A percentile compares a stretch with the other conserved stretches of the same genome.
Evolutionary conservation across 139 green algal species (phyloP).

Genomic region (Picochlorum sp.): DNA sequence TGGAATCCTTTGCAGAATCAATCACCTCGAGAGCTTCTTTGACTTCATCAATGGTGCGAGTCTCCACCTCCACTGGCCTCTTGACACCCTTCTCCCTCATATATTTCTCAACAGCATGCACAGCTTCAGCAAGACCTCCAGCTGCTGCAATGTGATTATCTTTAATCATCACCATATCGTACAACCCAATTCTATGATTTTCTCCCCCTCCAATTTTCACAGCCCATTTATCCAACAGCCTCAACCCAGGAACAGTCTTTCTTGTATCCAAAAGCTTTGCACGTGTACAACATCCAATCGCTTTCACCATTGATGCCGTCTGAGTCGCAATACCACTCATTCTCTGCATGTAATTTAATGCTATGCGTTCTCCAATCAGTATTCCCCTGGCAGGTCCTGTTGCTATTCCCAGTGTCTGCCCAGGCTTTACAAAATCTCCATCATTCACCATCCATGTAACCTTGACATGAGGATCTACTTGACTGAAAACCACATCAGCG

Average conservation of each 20-base stretch:
- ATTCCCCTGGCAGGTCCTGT: slow-evolving; percentile 69
- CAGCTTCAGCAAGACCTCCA: slow-evolving; percentile 70
- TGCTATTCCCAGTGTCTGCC: slow-evolving; percentile 55
- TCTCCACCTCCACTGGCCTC: slow-evolving; percentile 82
- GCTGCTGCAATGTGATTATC: slow-evolving; percentile 98
- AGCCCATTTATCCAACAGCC: slow-evolving; percentile 97
- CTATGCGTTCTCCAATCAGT: slow-evolving; percentile 85
- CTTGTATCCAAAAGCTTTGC: slow-evolving; percentile 81
- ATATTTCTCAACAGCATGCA: slow-evolving; percentile 47
- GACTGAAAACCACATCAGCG: slow-evolving; percentile 65
- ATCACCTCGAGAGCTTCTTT: slow-evolving; percentile 59
- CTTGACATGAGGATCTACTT: slow-evolving; percentile 67
- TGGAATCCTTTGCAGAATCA: slow-evolving; percentile 4
- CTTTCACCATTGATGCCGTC: slow-evolving; percentile 62
- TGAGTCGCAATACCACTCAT: slow-evolving; percentile 87
- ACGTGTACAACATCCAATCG: slow-evolving; percentile 13
- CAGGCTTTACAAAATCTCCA: slow-evolving; percentile 40
- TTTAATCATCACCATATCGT: slow-evolving; percentile 99
- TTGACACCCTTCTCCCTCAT: slow-evolving; percentile 30
- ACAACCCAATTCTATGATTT: slow-evolving; percentile 81
- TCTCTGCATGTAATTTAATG: slow-evolving; percentile 98
- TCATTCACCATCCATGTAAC: slow-evolving; percentile 48
- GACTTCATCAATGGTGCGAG: slow-evolving; percentile 83
- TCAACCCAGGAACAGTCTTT: slow-evolving; percentile 90
- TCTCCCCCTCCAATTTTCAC: slow-evolving; percentile 75